Evolutionary conservation across 225 moss, liverwort and hornwort species (phyloP).

Genomic region (Straminergon stramineum): DNA sequence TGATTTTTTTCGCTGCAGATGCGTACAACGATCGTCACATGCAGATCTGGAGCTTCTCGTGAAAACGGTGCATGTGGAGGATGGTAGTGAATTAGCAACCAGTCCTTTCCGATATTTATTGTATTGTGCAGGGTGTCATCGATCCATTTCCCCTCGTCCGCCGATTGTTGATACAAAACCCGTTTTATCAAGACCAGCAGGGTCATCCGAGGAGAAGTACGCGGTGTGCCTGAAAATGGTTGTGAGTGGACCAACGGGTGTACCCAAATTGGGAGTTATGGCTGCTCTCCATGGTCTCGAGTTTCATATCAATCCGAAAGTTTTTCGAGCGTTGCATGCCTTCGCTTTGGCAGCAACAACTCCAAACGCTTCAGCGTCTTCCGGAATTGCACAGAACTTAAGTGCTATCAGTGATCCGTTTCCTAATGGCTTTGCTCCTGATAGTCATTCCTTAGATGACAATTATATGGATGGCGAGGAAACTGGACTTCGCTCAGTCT

Average conservation of each 20-base stretch:
- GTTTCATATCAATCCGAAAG: constrained; percentile 62
- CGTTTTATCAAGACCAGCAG: constrained; percentile 3
- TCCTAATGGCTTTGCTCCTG: background rate
- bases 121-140: constrained; percentile 42
- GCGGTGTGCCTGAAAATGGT: constrained; percentile 35
- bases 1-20: constrained; percentile 37
- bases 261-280: constrained; percentile 38
- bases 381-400: constrained; percentile 8
- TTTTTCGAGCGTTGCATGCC: constrained; percentile 46
- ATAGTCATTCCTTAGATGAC: background rate
- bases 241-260: constrained; percentile 20
- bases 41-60: constrained; percentile 46
- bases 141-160: constrained; percentile 21
- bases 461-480: constrained; percentile 9
- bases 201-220: constrained; percentile 13
- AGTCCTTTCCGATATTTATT: constrained; percentile 66
- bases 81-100: constrained; percentile 64
- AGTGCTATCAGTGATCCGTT: constrained; percentile 16
- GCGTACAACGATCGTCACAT: constrained; percentile 28
- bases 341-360: constrained; percentile 40
- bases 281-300: constrained; percentile 60
- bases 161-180: constrained; percentile 12
- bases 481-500: constrained; percentile 19
- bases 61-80: constrained; percentile 66
- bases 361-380: constrained; percentile 20